Evolutionary conservation across 257 asterid genomes (phyloP).

Genomic region (Solanum tarijense): DNA sequence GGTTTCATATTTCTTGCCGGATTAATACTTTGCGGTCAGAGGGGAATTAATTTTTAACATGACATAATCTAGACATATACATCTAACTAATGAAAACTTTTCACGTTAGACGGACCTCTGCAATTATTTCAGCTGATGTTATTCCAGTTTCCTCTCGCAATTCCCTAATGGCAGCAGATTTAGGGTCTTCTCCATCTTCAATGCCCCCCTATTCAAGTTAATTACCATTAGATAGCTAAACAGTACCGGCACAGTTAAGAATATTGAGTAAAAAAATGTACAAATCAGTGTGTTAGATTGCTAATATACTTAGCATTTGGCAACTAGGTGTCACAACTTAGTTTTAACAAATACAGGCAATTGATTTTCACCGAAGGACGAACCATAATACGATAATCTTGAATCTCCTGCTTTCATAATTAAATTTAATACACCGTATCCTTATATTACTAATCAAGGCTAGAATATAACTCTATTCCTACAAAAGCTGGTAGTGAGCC

Average conservation of each 20-base stretch:
- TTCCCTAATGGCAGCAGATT: conserved; percentile 85
- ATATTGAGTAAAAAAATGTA: background rate
- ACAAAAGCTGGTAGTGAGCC: background rate
- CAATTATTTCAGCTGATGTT: conserved; percentile 75
- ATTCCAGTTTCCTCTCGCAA: conserved; percentile 92
- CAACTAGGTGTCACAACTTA: background rate
- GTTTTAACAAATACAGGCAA: background rate
- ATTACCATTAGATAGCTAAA: background rate
- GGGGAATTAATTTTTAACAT: background rate
- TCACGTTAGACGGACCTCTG: conserved; percentile 46
- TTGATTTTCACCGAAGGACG: background rate
- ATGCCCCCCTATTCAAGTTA: conserved; percentile 60
- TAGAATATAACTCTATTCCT: background rate
- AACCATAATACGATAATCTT: background rate
- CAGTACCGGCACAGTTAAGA: background rate
- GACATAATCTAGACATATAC: background rate
- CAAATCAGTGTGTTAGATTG: background rate
- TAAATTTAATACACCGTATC: background rate
- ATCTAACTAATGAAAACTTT: background rate
- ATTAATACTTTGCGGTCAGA: background rate
- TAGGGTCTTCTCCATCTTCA: conserved; percentile 96
- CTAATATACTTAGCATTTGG: background rate
- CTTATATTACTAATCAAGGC: background rate
- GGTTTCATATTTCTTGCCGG: background rate
- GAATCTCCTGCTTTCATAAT: background rate